A percentile compares a stretch with the other conserved stretches of the same genome.
Conservation (phyloP, 257 asterid species). For the Catharanthus roseus region DNA sequence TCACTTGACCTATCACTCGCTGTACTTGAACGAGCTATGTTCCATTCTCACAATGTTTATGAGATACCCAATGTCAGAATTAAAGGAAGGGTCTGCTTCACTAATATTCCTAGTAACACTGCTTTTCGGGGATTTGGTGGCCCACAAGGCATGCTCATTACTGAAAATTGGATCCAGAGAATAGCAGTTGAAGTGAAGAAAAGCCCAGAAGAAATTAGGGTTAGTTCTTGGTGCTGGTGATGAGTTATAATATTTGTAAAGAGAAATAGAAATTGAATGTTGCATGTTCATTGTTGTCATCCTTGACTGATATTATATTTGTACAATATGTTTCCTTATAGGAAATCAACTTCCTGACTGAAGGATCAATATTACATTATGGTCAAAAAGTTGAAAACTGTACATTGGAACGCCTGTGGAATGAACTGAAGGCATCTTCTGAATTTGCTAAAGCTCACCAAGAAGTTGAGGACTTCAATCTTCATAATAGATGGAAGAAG, state of each 20-base stretch:
- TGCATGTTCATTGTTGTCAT: not conserved
- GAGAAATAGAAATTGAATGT: not conserved
- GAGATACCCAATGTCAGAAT: conserved; percentile 82
- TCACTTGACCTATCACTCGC: conserved; percentile 88
- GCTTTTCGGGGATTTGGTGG: conserved; percentile 99
- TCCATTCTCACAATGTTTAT: conserved; percentile 84
- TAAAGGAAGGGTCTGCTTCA: conserved; percentile 81
- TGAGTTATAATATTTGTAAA: not conserved
- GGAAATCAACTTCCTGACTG: conserved; percentile 87
- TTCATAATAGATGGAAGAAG: conserved; percentile 76
- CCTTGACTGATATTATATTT: not conserved
- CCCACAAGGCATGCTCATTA: conserved; percentile 93
- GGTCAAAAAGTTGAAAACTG: conserved; percentile 65
- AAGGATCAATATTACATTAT: conserved; percentile 77
- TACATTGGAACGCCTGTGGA: conserved; percentile 79
- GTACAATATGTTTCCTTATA: conserved; percentile 26
- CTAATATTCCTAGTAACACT: conserved; percentile 91
- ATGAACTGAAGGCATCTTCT: conserved; percentile 64
- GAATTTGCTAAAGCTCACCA: conserved; percentile 40
- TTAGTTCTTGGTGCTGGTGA: conserved; percentile 19
- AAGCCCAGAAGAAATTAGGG: conserved; percentile 89
- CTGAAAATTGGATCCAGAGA: conserved; percentile 96
- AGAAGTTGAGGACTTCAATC: conserved; percentile 66
- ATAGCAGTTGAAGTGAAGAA: conserved; percentile 74
- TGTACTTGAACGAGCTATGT: conserved; percentile 95